These are phyloP conservation scores for Magnolia sinica DNA, from an alignment of 164 flowering plant genomes.

Conservation along the genomic window DNA sequence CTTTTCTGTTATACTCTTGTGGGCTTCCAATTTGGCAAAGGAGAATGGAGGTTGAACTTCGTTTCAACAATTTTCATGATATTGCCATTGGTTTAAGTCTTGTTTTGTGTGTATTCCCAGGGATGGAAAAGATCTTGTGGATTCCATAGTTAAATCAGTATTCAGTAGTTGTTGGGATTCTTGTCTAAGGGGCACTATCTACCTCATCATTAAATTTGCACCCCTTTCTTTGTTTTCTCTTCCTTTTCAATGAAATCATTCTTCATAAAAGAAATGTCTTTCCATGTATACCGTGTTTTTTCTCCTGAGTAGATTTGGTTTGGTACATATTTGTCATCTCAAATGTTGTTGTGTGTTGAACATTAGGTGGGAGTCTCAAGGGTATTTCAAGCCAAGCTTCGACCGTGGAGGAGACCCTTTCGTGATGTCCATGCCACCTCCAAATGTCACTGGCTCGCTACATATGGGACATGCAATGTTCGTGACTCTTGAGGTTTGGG, in stretches of 20 bases:
- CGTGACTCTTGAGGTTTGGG: slow-evolving; percentile 91
- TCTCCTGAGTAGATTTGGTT: background rate
- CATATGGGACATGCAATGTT: slow-evolving; percentile 99
- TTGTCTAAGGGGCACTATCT: background rate
- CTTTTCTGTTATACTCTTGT: no score
- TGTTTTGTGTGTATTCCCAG: background rate
- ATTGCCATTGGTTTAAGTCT: background rate
- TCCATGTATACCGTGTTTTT: background rate
- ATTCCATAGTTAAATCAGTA: background rate
- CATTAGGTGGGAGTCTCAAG: slow-evolving; percentile 95
- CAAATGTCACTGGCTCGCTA: slow-evolving; percentile 94
- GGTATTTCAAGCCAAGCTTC: slow-evolving; percentile 74
- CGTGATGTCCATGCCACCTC: slow-evolving; percentile 95
- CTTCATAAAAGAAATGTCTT: background rate
- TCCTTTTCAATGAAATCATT: no score
- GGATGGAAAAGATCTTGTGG: background rate
- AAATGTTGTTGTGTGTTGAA: slow-evolving; percentile 7
- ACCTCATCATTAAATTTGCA: background rate
- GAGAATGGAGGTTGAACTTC: no score
- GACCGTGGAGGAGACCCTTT: slow-evolving; percentile 74
- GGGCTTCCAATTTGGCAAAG: no score
- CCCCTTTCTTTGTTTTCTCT: background rate
- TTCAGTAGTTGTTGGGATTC: background rate
- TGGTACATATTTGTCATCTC: background rate
- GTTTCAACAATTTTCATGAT: no score